These are phyloP conservation scores for Eucalyptus regnans DNA, from an alignment of 345 rosid genomes.

Conservation along the genomic window DNA sequence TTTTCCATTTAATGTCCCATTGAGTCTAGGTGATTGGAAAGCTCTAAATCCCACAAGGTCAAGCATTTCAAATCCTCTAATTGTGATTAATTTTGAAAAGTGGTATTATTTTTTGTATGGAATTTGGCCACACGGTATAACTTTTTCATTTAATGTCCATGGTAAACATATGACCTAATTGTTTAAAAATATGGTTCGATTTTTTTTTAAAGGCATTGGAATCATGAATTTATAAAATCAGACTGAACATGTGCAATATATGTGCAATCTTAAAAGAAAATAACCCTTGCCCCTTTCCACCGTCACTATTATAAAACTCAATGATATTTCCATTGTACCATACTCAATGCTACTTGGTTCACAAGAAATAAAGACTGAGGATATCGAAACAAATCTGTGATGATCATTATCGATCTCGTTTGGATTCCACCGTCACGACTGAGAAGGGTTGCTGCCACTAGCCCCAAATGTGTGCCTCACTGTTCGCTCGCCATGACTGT, in stretches of 20 bases:
- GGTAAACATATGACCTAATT: no score
- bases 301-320: neutral
- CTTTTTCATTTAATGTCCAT: neutral
- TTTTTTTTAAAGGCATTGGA: no score
- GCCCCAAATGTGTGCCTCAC: no score
- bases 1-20: no score
- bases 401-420: neutral
- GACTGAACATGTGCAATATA: no score
- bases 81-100: neutral
- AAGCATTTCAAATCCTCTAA: no score
- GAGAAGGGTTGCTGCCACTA: rapidly evolving
- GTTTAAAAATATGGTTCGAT: rapidly evolving
- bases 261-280: no score
- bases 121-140: no score
- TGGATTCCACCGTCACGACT: rapidly evolving
- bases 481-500: rapidly evolving
- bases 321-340: neutral
- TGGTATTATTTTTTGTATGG: no score
- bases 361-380: neutral
- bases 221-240: no score
- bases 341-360: neutral
- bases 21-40: no score
- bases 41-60: no score
- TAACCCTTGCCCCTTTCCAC: neutral
- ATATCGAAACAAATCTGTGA: neutral